Evolutionary conservation across 805 yeast genomes (phyloP), one percentile per base, ranked within the genome.

Genomic region (Tanozyma kutaoensis): DNA sequence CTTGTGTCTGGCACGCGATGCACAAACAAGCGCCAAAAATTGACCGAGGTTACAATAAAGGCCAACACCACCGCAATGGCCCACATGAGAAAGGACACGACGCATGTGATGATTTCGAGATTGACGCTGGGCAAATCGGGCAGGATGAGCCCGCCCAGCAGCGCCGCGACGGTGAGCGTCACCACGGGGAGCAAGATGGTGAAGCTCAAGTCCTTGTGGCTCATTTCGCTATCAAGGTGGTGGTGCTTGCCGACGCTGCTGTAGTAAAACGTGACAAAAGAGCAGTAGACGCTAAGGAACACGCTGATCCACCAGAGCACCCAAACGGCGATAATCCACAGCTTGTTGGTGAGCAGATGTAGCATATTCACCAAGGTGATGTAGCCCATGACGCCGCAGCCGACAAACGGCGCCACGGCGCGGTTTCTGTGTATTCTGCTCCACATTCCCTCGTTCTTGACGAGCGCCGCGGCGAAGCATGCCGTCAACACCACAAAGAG

Each of bases 331-430:
- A 68, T 52, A 23, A 63, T 52, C 63, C 77, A 30, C 12, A 15
- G n/a, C 36, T 42, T 38, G 28, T 59, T 58, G 12, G 69, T 57
- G 15, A 77, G 34, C 20, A 45, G 47, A 33, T 60, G 61, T 15
- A 76, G 48, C 52, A 66, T 69, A 43, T 71, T 75, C 17, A 76
- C 56, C 34, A 84, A 48, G 2, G 93, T 72, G 8, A 71, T 63
- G 35, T 62, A 60, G 1, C 85, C 95, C 95, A 85, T 85, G 12
- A 82, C 75, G 30, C 68, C 65, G 35, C 88, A 74, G 5, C 94
- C 95, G 53, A 81, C 54, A 40, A 74, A 81, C 2, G 74, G 72
- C 24, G 74, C 67, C 20, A 65, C 53, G 3, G 48, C 43, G 2
- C 72, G 62, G 29, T 55, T 53, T 12, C 43, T 27, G 28, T 53